Base-by-base conservation (phyloP, 2,329 filamentous ascomycete genomes). In the Ascochyta fabae region DNA sequence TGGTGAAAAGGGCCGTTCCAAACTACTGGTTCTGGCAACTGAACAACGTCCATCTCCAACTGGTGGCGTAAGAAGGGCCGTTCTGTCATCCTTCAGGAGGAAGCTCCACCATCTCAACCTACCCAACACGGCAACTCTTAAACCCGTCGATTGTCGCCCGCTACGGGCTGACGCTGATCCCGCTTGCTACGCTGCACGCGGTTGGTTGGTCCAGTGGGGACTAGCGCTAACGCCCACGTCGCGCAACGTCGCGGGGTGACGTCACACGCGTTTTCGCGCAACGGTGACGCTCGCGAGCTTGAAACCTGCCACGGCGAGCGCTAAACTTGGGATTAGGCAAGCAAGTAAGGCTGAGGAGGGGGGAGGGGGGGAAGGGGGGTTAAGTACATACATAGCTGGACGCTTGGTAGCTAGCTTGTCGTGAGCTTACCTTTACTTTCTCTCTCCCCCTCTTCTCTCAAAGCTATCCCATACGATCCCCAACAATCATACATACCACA, bases 21-120 rank as follows among this genome's bases (percentile, higher is more conserved):
- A 45, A 29, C 34, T 55, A n/a, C 53, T 36, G 16, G 29, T 41
- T 50, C 13, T 0, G 29, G 53, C 33, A 55, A 50, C 26, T 19
- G 3, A 2, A 8, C 6, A 29, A 39, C 13, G 19, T 9, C 23
- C 36, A 22, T 55, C 33, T 35, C 46, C 39, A 27, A 45, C 45
- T 10, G 53, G 53, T 55, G 53, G 53, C 53, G 53, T 35, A 34
- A 55, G 36, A 55, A 55, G 53, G 53, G 41, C 53, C 53, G 52
- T 55, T 55, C 46, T 55, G n/a, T 40, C 47, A 34, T 38, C 31
- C 40, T 51, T 24, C 33, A 19, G 24, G 6, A 3, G 16, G 13
- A 16, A 2, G 6, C 33, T 34, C 22, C 38, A 40, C 38, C 29
- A n/a, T 16, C 24, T 15, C 3, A 36, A 22, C 16, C 6, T 16